Evolutionary conservation across 2,329 filamentous ascomycete genomes (phyloP).

Genomic region (Aphanocladium album): DNA sequence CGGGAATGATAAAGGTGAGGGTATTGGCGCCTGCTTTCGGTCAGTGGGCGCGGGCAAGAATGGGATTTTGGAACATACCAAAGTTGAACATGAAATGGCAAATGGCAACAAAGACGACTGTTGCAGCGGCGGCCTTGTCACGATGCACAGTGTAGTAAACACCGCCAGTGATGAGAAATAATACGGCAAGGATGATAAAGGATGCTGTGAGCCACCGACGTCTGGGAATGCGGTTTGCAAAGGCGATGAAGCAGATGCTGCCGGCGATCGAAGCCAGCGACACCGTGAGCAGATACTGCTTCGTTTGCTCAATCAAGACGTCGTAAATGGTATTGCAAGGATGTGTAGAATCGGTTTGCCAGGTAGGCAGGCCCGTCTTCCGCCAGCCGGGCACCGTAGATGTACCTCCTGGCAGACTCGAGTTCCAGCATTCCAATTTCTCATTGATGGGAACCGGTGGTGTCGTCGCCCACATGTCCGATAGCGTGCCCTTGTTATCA

Average conservation of each 20-base stretch:
- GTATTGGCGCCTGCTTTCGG: constrained; percentile 49
- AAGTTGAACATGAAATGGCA: constrained; percentile 53
- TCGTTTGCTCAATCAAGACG: constrained; percentile 46
- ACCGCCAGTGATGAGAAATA: constrained; percentile 45
- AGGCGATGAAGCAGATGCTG: constrained; percentile 43
- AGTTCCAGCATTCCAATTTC: constrained; percentile 43
- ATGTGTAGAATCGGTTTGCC: constrained; percentile 44
- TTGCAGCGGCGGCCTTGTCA: constrained; percentile 36
- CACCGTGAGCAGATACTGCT: constrained; percentile 48
- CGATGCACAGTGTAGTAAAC: constrained; percentile 45
- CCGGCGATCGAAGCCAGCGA: constrained; percentile 47
- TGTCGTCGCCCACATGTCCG: constrained; percentile 39
- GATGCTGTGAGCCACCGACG: constrained; percentile 45
- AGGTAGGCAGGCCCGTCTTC: constrained; percentile 36
- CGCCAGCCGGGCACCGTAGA: constrained; percentile 41
- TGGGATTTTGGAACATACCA: constrained; percentile 28
- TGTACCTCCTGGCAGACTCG: constrained; percentile 35
- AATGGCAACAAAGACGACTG: constrained; percentile 46
- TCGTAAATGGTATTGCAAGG: constrained; percentile 50
- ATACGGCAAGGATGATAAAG: constrained; percentile 40
- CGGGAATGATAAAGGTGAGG: constrained; percentile 59
- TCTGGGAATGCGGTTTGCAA: constrained; percentile 44
- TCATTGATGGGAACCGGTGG: constrained; percentile 29
- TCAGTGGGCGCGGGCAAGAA: constrained; percentile 8
- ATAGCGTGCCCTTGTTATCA: constrained; percentile 38